Evolutionary conservation across 805 yeast genomes (phyloP).

Genomic region (Barnettozyma sp.): DNA sequence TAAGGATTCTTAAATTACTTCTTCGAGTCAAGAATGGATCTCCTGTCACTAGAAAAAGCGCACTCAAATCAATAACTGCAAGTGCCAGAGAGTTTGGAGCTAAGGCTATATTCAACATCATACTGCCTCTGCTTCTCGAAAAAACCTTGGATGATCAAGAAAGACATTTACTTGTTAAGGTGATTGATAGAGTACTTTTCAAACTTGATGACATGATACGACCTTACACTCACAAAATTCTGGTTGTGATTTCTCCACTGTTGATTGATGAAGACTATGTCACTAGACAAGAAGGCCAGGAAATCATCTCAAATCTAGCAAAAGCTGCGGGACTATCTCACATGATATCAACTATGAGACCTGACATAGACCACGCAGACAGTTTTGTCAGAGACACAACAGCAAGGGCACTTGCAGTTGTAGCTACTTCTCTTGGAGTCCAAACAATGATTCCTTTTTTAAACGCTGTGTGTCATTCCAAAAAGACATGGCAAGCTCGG

Average conservation of each 20-base stretch:
- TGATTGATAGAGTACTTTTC: conserved; percentile 60
- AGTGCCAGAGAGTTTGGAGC: conserved; percentile 65
- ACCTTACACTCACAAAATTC: conserved; percentile 67
- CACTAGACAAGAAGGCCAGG: conserved; percentile 74
- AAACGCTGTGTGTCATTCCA: conserved; percentile 69
- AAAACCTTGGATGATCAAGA: conserved; percentile 72
- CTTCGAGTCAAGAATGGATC: conserved; percentile 74
- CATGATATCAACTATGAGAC: conserved; percentile 71
- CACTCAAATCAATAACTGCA: conserved; percentile 61
- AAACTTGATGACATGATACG: conserved; percentile 56
- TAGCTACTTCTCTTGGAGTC: conserved; percentile 73
- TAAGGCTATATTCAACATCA: conserved; percentile 53
- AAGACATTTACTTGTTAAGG: conserved; percentile 72
- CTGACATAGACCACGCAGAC: conserved; percentile 77
- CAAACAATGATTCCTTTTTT: conserved; percentile 69
- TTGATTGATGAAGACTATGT: conserved; percentile 71
- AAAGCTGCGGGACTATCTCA: conserved; percentile 78
- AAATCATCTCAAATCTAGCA: conserved; percentile 64
- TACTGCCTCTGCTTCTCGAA: conserved; percentile 74
- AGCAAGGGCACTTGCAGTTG: conserved; percentile 76
- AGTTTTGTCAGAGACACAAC: conserved; percentile 74
- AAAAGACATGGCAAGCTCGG: conserved; percentile 73
- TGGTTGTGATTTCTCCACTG: conserved; percentile 72
- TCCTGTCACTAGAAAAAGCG: conserved; percentile 56
- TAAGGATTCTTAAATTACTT: conserved; percentile 54